Conservation (phyloP, 192 early-diverging fungal genomes). For the Coemansia sp. region DNA sequence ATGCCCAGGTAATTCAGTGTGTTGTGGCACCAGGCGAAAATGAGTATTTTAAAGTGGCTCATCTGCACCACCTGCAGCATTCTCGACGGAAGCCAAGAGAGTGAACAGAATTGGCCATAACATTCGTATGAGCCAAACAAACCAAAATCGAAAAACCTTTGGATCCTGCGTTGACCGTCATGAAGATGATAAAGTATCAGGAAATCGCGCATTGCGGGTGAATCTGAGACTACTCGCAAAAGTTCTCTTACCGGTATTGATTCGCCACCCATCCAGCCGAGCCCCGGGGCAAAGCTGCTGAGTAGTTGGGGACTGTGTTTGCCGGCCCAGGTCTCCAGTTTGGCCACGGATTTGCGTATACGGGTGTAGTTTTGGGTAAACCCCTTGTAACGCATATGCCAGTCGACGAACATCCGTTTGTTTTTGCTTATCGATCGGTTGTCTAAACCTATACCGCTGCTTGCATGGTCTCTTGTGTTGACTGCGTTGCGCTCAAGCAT, state of each 20-base stretch:
- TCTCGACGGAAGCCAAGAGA: constrained; percentile 41
- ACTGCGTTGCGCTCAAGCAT: constrained; percentile 20
- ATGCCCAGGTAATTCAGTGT: constrained; percentile 45
- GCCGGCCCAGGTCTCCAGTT: constrained; percentile 32
- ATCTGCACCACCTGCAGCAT: constrained; percentile 46
- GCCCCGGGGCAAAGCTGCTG: constrained; percentile 40
- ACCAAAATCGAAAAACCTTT: constrained; percentile 22
- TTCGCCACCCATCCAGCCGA: constrained; percentile 40
- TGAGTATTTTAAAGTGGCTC: constrained; percentile 25
- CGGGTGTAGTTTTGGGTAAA: constrained; percentile 47
- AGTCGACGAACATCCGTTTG: constrained; percentile 28
- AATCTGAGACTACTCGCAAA: constrained; percentile 36
- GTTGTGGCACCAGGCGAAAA: constrained; percentile 46
- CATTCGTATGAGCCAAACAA: constrained; percentile 50
- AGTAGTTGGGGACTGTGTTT: constrained; percentile 13
- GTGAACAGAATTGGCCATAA: constrained; percentile 46
- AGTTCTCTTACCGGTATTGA: constrained; percentile 43
- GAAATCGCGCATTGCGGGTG: constrained; percentile 44
- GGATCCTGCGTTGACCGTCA: constrained; percentile 42
- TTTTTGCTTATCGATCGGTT: constrained; percentile 2
- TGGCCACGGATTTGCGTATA: constrained; percentile 27
- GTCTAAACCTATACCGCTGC: neutral
- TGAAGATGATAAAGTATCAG: constrained; percentile 49
- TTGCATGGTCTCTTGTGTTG: constrained; percentile 3
- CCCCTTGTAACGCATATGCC: constrained; percentile 29